Evolutionary conservation across 768 basidiomycete genomes (phyloP).

Genomic region (Auricularia sp.): DNA sequence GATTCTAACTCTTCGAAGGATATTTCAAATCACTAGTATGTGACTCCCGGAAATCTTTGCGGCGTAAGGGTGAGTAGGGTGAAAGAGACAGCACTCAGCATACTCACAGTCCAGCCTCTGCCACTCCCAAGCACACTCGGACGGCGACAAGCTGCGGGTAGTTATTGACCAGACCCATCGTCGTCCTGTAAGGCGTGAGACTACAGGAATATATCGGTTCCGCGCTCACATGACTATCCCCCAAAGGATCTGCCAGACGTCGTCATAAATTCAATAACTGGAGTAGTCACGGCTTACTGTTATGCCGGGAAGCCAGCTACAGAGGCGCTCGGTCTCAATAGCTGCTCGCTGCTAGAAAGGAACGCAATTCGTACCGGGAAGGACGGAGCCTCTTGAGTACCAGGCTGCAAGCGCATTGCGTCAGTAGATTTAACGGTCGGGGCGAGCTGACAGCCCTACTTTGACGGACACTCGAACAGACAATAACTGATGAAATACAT

Average conservation of each 20-base stretch:
- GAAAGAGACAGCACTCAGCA: neutral
- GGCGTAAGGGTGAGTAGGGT: neutral
- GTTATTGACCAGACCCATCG: slow-evolving; percentile 63
- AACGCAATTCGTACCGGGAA: slow-evolving; percentile 33
- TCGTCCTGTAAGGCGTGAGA: slow-evolving; percentile 28
- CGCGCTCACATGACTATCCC: slow-evolving; percentile 43
- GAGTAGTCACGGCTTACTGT: slow-evolving; percentile 30
- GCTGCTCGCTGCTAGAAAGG: slow-evolving; percentile 1
- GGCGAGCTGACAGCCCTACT: slow-evolving; percentile 29
- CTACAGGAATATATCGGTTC: neutral
- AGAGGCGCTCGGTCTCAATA: neutral
- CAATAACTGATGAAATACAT: slow-evolving; percentile 53
- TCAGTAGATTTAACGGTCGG: neutral
- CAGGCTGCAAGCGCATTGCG: slow-evolving; percentile 17
- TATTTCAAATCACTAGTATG: slow-evolving; percentile 45
- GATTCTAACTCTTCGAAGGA: no score
- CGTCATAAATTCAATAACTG: neutral
- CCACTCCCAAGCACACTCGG: slow-evolving; percentile 49
- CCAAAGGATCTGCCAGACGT: slow-evolving; percentile 40
- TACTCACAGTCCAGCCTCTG: slow-evolving; percentile 47
- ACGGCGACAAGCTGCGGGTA: slow-evolving; percentile 48
- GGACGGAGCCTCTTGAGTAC: slow-evolving; percentile 56
- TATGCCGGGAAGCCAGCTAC: slow-evolving; percentile 55
- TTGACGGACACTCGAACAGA: slow-evolving; percentile 56
- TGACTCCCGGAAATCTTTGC: slow-evolving; percentile 49